Percentiles rank a stretch among this genome's conserved stretches.
Conservation (phyloP, 2,329 filamentous ascomycete genomes). For the Trichothecium roseum region DNA sequence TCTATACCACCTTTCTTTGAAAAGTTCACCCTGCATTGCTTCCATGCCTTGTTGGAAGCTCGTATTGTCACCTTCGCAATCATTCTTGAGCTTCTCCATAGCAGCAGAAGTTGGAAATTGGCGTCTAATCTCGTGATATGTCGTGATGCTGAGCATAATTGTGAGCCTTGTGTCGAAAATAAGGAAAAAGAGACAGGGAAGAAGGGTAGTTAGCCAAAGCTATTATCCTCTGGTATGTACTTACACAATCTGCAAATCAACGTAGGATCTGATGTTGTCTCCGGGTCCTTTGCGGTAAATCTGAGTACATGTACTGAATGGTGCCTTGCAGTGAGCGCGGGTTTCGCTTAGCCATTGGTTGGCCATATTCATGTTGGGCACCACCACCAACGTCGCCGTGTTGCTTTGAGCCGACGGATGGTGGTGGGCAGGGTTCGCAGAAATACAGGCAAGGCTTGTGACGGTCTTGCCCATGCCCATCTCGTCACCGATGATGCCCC, state of each 20-base stretch:
- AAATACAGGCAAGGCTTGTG: conserved; percentile 64
- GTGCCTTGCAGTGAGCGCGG: conserved; percentile 11
- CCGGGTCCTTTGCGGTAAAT: conserved; percentile 7
- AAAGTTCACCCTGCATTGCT: conserved; percentile 2
- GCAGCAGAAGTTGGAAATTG: conserved; percentile 8
- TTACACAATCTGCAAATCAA: conserved; percentile 4
- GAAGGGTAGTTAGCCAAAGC: no score
- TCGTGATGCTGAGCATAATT: conserved; percentile 16
- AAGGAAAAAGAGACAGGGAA: no score
- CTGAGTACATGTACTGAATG: neutral
- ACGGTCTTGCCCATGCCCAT: conserved; percentile 64
- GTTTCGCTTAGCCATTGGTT: conserved; percentile 18
- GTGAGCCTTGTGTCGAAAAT: neutral
- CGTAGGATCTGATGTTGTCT: neutral
- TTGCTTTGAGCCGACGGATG: conserved; percentile 25
- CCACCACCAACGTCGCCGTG: conserved; percentile 21
- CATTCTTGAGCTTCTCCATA: neutral
- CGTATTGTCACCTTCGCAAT: neutral
- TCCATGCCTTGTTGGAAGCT: neutral
- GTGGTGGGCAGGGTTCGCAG: conserved; percentile 38
- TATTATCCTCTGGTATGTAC: neutral
- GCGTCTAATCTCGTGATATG: conserved; percentile 18
- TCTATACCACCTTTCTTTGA: conserved; percentile 32
- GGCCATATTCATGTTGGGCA: conserved; percentile 11
- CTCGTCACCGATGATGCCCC: conserved; percentile 48